A percentile compares a stretch with the other conserved stretches of the same genome.
phyloP scores from a whole-genome alignment of 495 filamentous ascomycete genomes.

The Podospora pseudocomata region DNA sequence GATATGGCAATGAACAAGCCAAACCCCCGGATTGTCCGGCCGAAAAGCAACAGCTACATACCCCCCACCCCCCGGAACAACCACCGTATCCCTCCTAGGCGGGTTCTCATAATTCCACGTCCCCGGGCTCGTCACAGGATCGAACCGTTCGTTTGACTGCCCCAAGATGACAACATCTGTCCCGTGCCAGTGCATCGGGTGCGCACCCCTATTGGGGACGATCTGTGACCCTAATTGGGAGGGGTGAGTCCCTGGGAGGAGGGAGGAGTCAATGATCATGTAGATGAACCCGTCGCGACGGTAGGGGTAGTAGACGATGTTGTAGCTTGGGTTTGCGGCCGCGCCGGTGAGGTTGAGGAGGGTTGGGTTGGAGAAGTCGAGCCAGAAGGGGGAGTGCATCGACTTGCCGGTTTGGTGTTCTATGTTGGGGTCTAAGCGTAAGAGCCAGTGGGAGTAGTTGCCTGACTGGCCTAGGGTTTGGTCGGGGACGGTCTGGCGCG shows the following conservation, averaged over 20 bases:
- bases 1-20: constrained; percentile 49
- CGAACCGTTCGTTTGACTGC: constrained; percentile 41
- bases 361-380: constrained; percentile 15
- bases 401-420: not conserved
- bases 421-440: constrained; percentile 30
- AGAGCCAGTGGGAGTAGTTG: constrained; percentile 24
- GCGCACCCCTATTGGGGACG: constrained; percentile 39
- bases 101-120: constrained; percentile 41
- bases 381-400: constrained; percentile 12
- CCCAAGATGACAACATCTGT: constrained; percentile 56
- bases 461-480: constrained; percentile 21
- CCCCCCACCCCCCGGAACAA: constrained; percentile 35
- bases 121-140: constrained; percentile 14
- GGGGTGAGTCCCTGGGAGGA: not conserved
- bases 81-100: constrained; percentile 33
- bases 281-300: constrained; percentile 8
- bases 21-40: constrained; percentile 46
- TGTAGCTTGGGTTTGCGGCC: not conserved
- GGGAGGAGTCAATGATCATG: constrained; percentile 17
- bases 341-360: constrained; percentile 9
- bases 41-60: constrained; percentile 45
- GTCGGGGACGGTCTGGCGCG: constrained; percentile 12
- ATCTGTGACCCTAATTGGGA: not conserved
- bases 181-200: constrained; percentile 56
- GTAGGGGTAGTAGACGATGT: constrained; percentile 10